Percentiles rank a stretch among this genome's conserved stretches.
Conservation (phyloP, 768 basidiomycete species). For the Roridomyces roridus region DNA sequence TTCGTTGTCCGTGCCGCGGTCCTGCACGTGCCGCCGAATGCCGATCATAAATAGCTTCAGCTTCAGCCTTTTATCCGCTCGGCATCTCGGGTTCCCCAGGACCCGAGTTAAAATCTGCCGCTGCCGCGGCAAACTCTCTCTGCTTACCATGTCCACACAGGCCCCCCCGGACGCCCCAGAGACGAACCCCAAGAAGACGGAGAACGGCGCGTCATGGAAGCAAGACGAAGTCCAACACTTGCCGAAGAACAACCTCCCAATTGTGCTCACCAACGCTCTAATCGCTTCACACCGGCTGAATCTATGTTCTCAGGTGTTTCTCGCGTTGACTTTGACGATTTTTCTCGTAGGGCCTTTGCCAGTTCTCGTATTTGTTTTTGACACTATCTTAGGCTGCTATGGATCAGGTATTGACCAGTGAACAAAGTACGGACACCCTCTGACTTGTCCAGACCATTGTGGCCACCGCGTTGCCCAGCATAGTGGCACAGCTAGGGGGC, state of each 20-base stretch:
- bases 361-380: slow-evolving; percentile 20
- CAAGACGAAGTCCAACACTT: slow-evolving; percentile 58
- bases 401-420: slow-evolving; percentile 54
- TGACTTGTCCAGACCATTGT: slow-evolving; percentile 59
- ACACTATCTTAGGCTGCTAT: slow-evolving; percentile 48
- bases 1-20: not conserved
- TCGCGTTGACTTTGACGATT: slow-evolving; percentile 49
- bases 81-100: slow-evolving; percentile 28
- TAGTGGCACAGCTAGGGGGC: slow-evolving; percentile 68
- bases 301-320: slow-evolving; percentile 44
- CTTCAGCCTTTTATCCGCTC: slow-evolving; percentile 22
- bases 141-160: slow-evolving; percentile 12
- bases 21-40: slow-evolving; percentile 10
- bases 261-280: slow-evolving; percentile 36
- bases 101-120: too few relatives aligned
- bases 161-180: not conserved
- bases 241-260: slow-evolving; percentile 56
- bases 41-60: not conserved
- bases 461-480: slow-evolving; percentile 79
- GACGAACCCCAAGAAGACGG: slow-evolving; percentile 15
- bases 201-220: slow-evolving; percentile 62
- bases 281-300: not conserved
- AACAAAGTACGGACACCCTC: not conserved
- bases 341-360: slow-evolving; percentile 40
- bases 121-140: not conserved